These are phyloP conservation scores for Pyrus hybrid DNA, from an alignment of 331 rosid species.

Conservation along the genomic window DNA sequence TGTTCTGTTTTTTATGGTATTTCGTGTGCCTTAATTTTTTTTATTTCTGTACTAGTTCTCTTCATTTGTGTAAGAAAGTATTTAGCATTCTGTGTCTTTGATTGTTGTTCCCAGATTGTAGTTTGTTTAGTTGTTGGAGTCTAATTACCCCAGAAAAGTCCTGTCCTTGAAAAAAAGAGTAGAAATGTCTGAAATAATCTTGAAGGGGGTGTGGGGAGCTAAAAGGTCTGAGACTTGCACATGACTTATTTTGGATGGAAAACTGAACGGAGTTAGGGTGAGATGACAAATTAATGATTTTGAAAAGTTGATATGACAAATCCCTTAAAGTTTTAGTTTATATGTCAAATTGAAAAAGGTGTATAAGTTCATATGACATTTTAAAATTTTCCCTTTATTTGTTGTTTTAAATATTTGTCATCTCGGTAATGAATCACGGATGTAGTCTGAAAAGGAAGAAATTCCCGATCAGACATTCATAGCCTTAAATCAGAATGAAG, in stretches of 20 bases:
- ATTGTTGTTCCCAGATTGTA: not conserved
- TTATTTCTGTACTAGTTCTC: not conserved
- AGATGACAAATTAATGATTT: too few relatives aligned
- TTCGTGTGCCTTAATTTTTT: not conserved
- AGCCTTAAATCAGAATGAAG: not conserved
- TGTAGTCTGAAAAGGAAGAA: not conserved
- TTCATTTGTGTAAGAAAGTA: not conserved
- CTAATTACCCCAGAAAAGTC: too few relatives aligned
- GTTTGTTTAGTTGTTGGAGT: not conserved
- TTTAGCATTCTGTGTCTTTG: not conserved
- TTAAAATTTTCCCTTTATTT: not conserved
- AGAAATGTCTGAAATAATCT: too few relatives aligned
- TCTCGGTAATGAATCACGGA: not conserved
- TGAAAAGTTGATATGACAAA: too few relatives aligned
- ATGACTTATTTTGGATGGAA: too few relatives aligned
- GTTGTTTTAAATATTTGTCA: not conserved
- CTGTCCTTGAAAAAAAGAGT: too few relatives aligned
- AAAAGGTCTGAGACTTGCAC: too few relatives aligned
- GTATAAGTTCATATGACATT: too few relatives aligned
- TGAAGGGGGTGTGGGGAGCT: too few relatives aligned
- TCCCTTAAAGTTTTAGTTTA: too few relatives aligned
- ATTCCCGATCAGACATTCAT: not conserved
- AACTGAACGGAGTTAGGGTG: too few relatives aligned
- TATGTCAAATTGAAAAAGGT: too few relatives aligned
- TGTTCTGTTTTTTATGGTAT: conserved; percentile 9